phyloP scores from a whole-genome alignment of 1,139 yeast genomes.

The Yamadazyma triangularis region DNA sequence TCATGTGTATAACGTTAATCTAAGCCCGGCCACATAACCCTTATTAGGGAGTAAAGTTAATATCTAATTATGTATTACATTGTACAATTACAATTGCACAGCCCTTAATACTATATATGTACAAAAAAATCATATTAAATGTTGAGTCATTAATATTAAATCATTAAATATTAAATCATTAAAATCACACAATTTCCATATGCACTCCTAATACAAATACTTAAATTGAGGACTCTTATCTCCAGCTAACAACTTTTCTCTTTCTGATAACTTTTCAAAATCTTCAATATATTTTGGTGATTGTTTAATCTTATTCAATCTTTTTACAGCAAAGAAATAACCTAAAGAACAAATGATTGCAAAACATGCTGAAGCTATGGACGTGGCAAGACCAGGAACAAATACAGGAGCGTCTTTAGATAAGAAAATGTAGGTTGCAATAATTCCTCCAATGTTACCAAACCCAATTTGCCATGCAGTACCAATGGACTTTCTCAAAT shows the following conservation, averaged over 20 bases:
- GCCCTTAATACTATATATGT: no score
- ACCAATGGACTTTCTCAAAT: slow-evolving; percentile 65
- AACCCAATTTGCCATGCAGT: slow-evolving; percentile 77
- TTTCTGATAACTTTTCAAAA: slow-evolving; percentile 42
- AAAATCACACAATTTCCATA: no score
- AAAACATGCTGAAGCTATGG: slow-evolving; percentile 51
- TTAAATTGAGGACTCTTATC: slow-evolving; percentile 62
- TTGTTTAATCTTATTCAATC: slow-evolving; percentile 41
- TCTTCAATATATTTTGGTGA: slow-evolving; percentile 32
- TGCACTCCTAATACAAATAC: slow-evolving; percentile 28
- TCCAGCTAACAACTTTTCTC: slow-evolving; percentile 50
- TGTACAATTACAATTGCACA: no score
- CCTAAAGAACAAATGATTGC: slow-evolving; percentile 41
- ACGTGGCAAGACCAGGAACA: slow-evolving; percentile 50
- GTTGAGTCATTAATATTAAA: no score
- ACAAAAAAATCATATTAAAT: no score
- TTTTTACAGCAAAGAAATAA: slow-evolving; percentile 38
- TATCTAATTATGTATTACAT: no score
- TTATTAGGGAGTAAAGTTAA: no score
- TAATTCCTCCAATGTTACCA: slow-evolving; percentile 81
- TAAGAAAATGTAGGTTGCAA: slow-evolving; percentile 61
- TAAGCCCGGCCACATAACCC: no score
- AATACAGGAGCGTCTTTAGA: slow-evolving; percentile 56
- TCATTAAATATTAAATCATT: no score
- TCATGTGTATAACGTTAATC: no score